phyloP scores from a whole-genome alignment of 768 basidiomycete species.

The Rhodotorula paludigena region DNA sequence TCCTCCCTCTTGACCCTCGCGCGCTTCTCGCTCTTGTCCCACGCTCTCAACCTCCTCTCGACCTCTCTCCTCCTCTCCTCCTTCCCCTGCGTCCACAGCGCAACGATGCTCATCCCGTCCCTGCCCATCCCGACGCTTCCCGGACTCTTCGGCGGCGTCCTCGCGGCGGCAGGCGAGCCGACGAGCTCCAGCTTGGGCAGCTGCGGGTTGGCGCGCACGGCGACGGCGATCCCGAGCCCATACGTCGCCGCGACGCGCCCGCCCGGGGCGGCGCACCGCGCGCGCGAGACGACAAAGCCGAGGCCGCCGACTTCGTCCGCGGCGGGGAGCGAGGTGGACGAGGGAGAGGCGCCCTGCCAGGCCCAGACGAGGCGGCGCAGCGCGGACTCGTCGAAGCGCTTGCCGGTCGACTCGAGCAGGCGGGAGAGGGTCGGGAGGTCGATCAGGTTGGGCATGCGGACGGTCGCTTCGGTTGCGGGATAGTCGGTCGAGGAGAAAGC shows the following conservation, averaged over 20 bases:
- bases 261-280: conserved; percentile 12
- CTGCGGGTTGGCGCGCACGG: conserved; percentile 37
- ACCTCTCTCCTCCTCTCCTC: conserved; percentile 36
- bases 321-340: neutral
- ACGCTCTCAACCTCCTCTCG: conserved; percentile 20
- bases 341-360: conserved; percentile 31
- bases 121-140: conserved; percentile 34
- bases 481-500: too few species aligned
- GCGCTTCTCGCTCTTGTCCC: conserved; percentile 8
- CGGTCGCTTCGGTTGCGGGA: conserved; percentile 8
- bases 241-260: conserved; percentile 34
- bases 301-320: conserved; percentile 33
- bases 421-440: conserved; percentile 33
- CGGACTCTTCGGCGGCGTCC: conserved; percentile 32
- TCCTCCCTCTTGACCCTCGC: conserved; percentile 9
- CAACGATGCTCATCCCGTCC: conserved; percentile 41
- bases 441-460: conserved; percentile 33
- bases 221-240: conserved; percentile 40
- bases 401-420: conserved; percentile 35
- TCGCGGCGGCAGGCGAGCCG: neutral
- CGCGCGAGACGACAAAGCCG: conserved; percentile 37
- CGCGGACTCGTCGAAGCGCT: conserved; percentile 35
- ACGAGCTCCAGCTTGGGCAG: conserved; percentile 37
- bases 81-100: conserved; percentile 40
- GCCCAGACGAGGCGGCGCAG: conserved; percentile 40